Evolutionary conservation across 2,329 filamentous ascomycete species (phyloP).

Genomic region (Trichophyton benhamiae): DNA sequence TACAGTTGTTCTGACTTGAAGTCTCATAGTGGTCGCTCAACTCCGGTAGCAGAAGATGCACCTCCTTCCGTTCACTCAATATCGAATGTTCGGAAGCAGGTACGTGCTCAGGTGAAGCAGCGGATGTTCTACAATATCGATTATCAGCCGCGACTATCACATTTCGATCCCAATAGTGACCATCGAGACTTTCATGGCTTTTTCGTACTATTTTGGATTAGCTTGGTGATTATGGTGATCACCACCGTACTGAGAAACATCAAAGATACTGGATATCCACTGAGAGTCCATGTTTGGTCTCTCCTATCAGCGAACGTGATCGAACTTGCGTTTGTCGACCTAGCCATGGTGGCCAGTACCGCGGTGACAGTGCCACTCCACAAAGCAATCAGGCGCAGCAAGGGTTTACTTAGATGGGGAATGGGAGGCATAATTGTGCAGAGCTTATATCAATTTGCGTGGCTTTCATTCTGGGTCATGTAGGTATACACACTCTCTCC

Average conservation of each 20-base stretch:
- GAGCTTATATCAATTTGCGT: slow-evolving; percentile 64
- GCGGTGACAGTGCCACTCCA: slow-evolving; percentile 63
- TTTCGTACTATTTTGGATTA: slow-evolving; percentile 97
- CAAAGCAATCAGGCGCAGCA: slow-evolving; percentile 47
- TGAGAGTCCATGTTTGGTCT: slow-evolving; percentile 76
- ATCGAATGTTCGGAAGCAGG: slow-evolving; percentile 70
- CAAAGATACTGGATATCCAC: slow-evolving; percentile 80
- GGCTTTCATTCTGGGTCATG: slow-evolving; percentile 72
- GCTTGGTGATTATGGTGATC: slow-evolving; percentile 89
- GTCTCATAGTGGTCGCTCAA: slow-evolving; percentile 41
- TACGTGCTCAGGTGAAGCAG: slow-evolving; percentile 65
- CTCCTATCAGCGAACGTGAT: slow-evolving; percentile 80
- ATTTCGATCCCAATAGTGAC: slow-evolving; percentile 86
- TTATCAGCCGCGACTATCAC: slow-evolving; percentile 79
- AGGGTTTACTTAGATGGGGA: slow-evolving; percentile 55
- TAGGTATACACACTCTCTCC: slow-evolving; percentile 25
- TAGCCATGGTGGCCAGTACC: slow-evolving; percentile 70
- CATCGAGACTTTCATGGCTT: slow-evolving; percentile 94
- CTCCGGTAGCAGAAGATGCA: slow-evolving; percentile 74
- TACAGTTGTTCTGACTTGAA: neutral
- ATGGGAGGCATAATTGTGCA: slow-evolving; percentile 69
- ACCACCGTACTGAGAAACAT: slow-evolving; percentile 87
- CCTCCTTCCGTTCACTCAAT: slow-evolving; percentile 84
- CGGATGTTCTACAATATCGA: slow-evolving; percentile 88
- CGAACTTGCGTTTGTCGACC: slow-evolving; percentile 72